These are phyloP conservation scores for Phoma sp. DNA, from an alignment of 2,329 filamentous ascomycete species.

Conservation along the genomic window DNA sequence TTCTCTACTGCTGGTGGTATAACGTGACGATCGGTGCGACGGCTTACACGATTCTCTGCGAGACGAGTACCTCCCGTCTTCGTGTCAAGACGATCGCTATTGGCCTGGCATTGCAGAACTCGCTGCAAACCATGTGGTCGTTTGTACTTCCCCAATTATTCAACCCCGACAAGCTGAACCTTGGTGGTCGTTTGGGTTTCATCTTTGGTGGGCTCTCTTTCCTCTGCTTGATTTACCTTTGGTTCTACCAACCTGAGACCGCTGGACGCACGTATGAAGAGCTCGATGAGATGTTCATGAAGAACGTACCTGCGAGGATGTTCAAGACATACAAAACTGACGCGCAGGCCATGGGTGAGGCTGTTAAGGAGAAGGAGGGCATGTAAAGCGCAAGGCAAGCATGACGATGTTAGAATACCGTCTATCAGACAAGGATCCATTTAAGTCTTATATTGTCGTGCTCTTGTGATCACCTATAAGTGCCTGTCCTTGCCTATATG, in stretches of 20 bases:
- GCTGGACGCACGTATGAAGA: slow-evolving; percentile 80
- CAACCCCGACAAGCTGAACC: slow-evolving; percentile 62
- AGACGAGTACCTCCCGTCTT: slow-evolving; percentile 80
- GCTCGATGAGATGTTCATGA: slow-evolving; percentile 79
- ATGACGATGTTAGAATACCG: neutral
- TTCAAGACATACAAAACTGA: slow-evolving; percentile 26
- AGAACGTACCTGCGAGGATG: slow-evolving; percentile 28
- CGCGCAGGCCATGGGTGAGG: slow-evolving; percentile 14
- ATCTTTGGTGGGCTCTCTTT: slow-evolving; percentile 85
- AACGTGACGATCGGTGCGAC: slow-evolving; percentile 86
- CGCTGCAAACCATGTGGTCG: slow-evolving; percentile 59
- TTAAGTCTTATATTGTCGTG: too few relatives aligned
- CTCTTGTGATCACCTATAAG: too few relatives aligned
- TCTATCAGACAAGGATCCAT: neutral
- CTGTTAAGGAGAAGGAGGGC: slow-evolving; percentile 23
- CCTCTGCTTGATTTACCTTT: slow-evolving; percentile 77
- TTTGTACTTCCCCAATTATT: slow-evolving; percentile 76
- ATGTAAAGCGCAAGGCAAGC: neutral
- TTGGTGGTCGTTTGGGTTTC: slow-evolving; percentile 76
- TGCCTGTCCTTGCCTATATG: neutral
- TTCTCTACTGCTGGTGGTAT: slow-evolving; percentile 69
- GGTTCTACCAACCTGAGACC: slow-evolving; percentile 80
- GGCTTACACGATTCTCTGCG: slow-evolving; percentile 83
- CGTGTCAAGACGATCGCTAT: slow-evolving; percentile 79
- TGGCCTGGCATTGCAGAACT: slow-evolving; percentile 73